These are phyloP conservation scores for Cordyceps tenuipes DNA, from an alignment of 2,329 filamentous ascomycete genomes.

Conservation along the genomic window DNA sequence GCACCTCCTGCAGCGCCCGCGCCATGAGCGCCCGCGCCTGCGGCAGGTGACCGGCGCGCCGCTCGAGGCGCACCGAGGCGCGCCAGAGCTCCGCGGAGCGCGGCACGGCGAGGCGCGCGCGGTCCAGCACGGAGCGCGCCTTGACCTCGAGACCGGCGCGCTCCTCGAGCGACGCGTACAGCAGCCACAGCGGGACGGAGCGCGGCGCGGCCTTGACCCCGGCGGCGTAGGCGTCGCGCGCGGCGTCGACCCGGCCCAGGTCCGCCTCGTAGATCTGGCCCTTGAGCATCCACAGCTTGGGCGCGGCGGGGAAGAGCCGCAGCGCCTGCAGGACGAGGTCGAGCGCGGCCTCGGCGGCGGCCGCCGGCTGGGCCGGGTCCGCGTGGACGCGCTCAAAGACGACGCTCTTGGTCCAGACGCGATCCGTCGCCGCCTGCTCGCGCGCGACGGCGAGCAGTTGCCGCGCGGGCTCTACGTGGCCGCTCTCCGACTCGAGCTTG, in stretches of 20 bases:
- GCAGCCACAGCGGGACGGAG: constrained; percentile 80
- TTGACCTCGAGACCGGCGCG: constrained; percentile 76
- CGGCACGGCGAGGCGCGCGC: constrained; percentile 78
- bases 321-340: constrained; percentile 82
- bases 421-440: constrained; percentile 83
- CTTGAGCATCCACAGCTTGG: constrained; percentile 98
- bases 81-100: constrained; percentile 81
- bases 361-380: constrained; percentile 31
- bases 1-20: constrained; percentile 82
- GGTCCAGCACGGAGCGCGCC: constrained; percentile 86
- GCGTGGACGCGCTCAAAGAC: constrained; percentile 84
- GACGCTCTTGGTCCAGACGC: constrained; percentile 94
- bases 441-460: constrained; percentile 75
- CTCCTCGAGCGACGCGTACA: constrained; percentile 84
- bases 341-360: constrained; percentile 60
- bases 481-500: constrained; percentile 88
- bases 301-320: constrained; percentile 72
- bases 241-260: constrained; percentile 69
- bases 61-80: constrained; percentile 88
- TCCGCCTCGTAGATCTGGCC: constrained; percentile 85
- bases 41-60: constrained; percentile 70
- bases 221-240: constrained; percentile 79
- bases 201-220: constrained; percentile 81
- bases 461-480: constrained; percentile 72
- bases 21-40: constrained; percentile 93